phyloP scores from a whole-genome alignment of 129 eudicot genomes.

The Ambrosia artemisiifolia region DNA sequence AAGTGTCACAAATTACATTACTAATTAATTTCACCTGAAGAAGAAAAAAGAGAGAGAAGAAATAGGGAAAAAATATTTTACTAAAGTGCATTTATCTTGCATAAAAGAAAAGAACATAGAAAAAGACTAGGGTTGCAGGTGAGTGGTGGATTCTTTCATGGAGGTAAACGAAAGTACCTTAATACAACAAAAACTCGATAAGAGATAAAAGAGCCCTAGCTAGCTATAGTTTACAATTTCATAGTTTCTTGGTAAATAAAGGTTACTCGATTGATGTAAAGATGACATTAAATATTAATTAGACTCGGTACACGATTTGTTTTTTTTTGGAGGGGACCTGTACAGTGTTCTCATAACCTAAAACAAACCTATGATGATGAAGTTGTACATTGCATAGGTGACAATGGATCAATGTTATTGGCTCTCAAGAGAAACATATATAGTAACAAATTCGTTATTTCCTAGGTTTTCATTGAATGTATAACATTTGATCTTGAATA shows the following conservation, averaged over 20 bases:
- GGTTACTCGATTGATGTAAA: slow-evolving; percentile 4
- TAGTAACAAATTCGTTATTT: slow-evolving; percentile 19
- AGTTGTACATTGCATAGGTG: slow-evolving; percentile 31
- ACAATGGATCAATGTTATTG: slow-evolving; percentile 35
- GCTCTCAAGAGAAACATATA: slow-evolving; percentile 23
- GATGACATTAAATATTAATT: slow-evolving; percentile 9
- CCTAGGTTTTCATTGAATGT: slow-evolving; percentile 28
- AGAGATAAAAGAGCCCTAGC: background rate
- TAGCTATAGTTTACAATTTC: background rate
- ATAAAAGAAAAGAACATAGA: no score
- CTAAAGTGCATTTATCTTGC: no score
- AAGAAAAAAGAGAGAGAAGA: no score
- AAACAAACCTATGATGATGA: slow-evolving; percentile 29
- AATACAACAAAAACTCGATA: background rate
- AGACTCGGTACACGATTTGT: background rate
- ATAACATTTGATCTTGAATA: slow-evolving; percentile 28
- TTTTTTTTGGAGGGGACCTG: slow-evolving; percentile 17
- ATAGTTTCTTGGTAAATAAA: slow-evolving; percentile 13
- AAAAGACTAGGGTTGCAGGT: no score
- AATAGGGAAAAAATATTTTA: no score
- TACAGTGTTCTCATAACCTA: slow-evolving; percentile 26
- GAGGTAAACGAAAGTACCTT: no score
- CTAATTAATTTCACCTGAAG: no score
- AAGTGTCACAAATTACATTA: no score
- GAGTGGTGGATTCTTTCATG: no score